Base-by-base conservation (phyloP, 768 basidiomycete species). In the Boletus sp. region DNA sequence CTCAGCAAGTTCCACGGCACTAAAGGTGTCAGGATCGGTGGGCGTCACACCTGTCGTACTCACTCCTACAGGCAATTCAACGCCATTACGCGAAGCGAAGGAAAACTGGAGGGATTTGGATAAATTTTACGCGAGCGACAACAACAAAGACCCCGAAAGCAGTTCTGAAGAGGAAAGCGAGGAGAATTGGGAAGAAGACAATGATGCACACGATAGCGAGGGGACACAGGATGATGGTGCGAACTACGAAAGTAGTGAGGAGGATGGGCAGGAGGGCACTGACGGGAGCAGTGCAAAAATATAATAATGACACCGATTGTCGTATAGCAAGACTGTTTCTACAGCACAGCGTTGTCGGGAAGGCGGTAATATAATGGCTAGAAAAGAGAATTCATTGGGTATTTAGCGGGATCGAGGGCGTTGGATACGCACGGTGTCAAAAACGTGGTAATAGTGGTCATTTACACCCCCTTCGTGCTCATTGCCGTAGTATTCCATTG, bases 401-500 rank as follows among this genome's bases (percentile, higher is more conserved):
- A 40, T 47, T 56, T 34, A 11, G 40, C 39, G 27, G 19, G 19
- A 19, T 30, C 7, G 19, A 45, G 49, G 45, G 8, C 2, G 17
- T 35, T 9, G 47, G 15, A 14, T 42, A 70, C 84, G 59, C 59
- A 88, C 86, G 44, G 85, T 86, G 34, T 79, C 70, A 64, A 89
- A 90, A 14, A 90, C 88, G 72, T 90, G 87, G 62, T 91, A 90
- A 56, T 74, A 83, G 64, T 90, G 88, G 0, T 86, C 85, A 57
- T 84, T 80, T 37, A 82, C 80, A 1, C 87, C 87, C 15, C 82
- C 83, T 23, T 70, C 57, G 37, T 71, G 61, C 38, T 77, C 72
- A 55, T 79, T 73, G 0, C 81, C 84, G 58, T 84, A 84, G 63
- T 88, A 91, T 53, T 78, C 79, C 77, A 82, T 77, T 1, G 88